Conservation (phyloP, 352 stramenopile species). For the Phytophthora fragariae region DNA sequence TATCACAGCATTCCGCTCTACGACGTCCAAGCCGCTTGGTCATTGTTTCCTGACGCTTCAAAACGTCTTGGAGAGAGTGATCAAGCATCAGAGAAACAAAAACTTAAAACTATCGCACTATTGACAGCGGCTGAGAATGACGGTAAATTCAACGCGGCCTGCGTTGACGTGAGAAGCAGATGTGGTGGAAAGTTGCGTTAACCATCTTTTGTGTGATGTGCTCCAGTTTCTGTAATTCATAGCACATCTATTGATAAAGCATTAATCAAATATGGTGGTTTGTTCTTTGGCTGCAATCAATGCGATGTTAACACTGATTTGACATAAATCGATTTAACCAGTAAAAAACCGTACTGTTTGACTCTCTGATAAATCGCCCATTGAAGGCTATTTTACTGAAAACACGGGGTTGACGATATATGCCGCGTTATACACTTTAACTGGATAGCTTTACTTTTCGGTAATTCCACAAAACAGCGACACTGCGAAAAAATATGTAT, state of each 20-base stretch:
- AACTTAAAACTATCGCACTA: neutral
- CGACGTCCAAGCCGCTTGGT: neutral
- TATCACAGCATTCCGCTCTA: neutral
- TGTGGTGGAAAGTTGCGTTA: neutral
- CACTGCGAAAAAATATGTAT: neutral
- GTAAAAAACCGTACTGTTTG: neutral
- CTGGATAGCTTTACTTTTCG: neutral
- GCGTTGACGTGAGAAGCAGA: neutral
- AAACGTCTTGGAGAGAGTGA: neutral
- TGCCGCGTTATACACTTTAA: neutral
- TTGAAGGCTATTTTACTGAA: neutral
- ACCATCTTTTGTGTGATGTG: neutral
- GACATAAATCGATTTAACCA: neutral
- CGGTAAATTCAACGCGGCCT: neutral
- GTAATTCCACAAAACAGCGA: neutral
- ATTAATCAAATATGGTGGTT: neutral
- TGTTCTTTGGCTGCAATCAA: neutral
- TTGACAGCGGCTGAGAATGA: neutral
- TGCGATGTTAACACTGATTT: neutral
- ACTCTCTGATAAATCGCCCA: neutral
- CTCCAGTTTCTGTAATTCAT: neutral
- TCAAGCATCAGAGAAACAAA: neutral
- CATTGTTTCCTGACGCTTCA: neutral
- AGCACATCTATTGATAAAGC: neutral
- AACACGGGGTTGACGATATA: neutral